These are phyloP conservation scores for Dunaliella primolecta DNA, from an alignment of 139 green algal genomes.

Conservation along the genomic window DNA sequence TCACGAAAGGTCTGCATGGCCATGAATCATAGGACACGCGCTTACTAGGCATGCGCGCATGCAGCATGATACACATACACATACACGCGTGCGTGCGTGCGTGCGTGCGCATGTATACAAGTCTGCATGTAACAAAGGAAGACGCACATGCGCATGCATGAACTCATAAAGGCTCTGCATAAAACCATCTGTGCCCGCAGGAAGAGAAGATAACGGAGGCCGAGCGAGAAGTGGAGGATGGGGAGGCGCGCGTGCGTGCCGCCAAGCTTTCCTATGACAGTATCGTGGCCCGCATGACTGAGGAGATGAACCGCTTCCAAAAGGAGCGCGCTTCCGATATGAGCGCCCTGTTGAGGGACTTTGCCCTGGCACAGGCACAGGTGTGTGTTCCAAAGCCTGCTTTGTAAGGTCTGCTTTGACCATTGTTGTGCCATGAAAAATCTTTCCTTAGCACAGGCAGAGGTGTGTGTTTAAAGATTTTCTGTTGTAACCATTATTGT, in stretches of 20 bases:
- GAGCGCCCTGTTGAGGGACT: constrained; percentile 67
- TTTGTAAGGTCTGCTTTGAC: neutral
- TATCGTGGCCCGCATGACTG: constrained; percentile 72
- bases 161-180: too few relatives aligned
- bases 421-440: neutral
- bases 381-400: neutral
- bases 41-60: too few relatives aligned
- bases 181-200: too few relatives aligned
- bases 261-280: constrained; percentile 36
- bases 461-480: neutral
- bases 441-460: neutral
- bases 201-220: constrained; percentile 67
- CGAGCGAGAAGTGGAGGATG: constrained; percentile 69
- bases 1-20: too few relatives aligned
- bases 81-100: too few relatives aligned
- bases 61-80: too few relatives aligned
- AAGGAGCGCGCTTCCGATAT: constrained; percentile 77
- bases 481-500: neutral
- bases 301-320: constrained; percentile 85
- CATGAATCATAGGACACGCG: too few relatives aligned
- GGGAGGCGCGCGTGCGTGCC: constrained; percentile 39
- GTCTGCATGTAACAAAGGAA: too few relatives aligned
- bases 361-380: constrained; percentile 68
- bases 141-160: too few relatives aligned
- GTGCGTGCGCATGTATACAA: too few relatives aligned